A percentile compares a stretch with the other conserved stretches of the same genome.
Evolutionary conservation across 1,284 basidiomycete genomes (phyloP).

Genomic region (Flammula alnicola): DNA sequence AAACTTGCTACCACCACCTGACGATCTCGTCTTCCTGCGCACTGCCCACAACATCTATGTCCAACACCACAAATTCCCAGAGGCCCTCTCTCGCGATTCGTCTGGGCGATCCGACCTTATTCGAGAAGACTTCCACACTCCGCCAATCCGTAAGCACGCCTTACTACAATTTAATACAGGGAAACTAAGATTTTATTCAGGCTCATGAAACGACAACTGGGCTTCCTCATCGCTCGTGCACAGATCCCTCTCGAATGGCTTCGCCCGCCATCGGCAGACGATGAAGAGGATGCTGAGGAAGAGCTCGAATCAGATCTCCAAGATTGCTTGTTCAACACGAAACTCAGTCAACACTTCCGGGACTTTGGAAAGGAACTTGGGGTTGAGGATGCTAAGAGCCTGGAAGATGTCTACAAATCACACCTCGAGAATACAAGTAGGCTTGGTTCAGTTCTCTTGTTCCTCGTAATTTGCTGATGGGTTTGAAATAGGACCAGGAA

Average conservation of each 20-base stretch:
- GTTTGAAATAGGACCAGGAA: conserved; percentile 53
- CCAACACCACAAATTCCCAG: conserved; percentile 87
- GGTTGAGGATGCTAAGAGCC: conserved; percentile 86
- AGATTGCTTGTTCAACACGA: conserved; percentile 85
- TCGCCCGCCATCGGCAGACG: conserved; percentile 57
- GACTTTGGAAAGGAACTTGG: conserved; percentile 96
- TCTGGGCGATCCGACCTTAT: conserved; percentile 86
- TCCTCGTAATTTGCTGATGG: conserved; percentile 5
- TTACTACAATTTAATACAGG: conserved; percentile 1
- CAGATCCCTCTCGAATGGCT: conserved; percentile 94
- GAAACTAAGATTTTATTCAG: conserved; percentile 40
- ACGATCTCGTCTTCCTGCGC: conserved; percentile 89
- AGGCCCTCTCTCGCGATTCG: conserved; percentile 91
- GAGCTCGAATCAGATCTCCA: conserved; percentile 85
- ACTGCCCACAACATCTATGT: conserved; percentile 93
- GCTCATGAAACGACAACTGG: conserved; percentile 94
- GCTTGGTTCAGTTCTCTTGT: conserved; percentile 27
- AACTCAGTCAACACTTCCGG: conserved; percentile 85
- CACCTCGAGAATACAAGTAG: conserved; percentile 90
- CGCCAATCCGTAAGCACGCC: conserved; percentile 80
- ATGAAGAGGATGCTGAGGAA: conserved; percentile 49
- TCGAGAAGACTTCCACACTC: conserved; percentile 84
- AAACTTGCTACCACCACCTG: conserved; percentile 90
- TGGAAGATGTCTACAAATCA: conserved; percentile 98
- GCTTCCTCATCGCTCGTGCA: conserved; percentile 93